Base-by-base conservation (phyloP, 805 yeast species). In the Kodamaea nitidulidarum region DNA sequence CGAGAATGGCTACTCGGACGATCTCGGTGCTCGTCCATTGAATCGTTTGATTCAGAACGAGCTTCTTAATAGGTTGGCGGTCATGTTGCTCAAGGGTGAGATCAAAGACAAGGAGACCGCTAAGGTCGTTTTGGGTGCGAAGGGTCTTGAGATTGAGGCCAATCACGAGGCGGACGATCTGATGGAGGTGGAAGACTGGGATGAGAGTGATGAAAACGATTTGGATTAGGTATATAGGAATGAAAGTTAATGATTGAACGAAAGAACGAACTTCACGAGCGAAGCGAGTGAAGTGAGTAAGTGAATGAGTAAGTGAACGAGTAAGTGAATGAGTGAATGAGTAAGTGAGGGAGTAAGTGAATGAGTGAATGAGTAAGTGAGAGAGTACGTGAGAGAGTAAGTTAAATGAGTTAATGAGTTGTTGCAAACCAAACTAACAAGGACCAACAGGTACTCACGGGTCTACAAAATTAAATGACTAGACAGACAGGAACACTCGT, bases 1-100 rank as follows among this genome's bases (percentile, higher is more conserved):
- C 50, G 76, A 74, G 53, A 68, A 87, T 52, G 98, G 98, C 36
- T 93, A 90, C 67, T 87, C 96, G 17, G 75, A 82, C 41, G 96
- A 91, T 61, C 71, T 93, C 61, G 98, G 98, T 67, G 98, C 98
- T 5, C 78, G 98, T 61, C 98, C 98, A 43, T 76, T 93, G 67
- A 85, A 85, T 70, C 80, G 98, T 54, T 75, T 93, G 53, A 91
- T 93, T 49, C 97, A 93, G 63, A 76, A 74, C 46, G 93, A 88
- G 60, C 75, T 93, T 14, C 78, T 93, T 60, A 93, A 93, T 67
- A 80, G 74, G 55, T 70, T 93, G 64, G 98, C 98, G 0, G 75
- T 93, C n/a, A 75, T 87, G 64, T 76, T 93, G 36, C 74, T 93
- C 51, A 82, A 80, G 59, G 95, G 95, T 9, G 95, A 90, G 60